Evolutionary conservation across 2,329 filamentous ascomycete species (phyloP), one percentile per base, ranked within the genome.

Genomic region (Epichloe sylvatica): DNA sequence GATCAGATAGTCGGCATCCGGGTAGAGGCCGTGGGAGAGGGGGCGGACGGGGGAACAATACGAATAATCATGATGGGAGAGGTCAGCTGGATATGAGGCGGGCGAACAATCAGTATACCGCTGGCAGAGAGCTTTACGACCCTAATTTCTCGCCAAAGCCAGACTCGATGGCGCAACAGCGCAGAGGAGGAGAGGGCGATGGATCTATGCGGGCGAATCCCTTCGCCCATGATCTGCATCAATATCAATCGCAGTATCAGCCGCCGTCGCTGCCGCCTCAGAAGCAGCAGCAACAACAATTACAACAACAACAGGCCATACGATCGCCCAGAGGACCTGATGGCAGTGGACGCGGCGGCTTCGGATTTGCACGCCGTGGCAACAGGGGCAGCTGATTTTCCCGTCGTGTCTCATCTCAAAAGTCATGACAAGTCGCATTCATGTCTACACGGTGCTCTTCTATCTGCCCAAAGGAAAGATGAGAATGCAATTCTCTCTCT

Each of bases 311-410:
- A 46, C 79, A 83, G 55, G 77, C 86, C 15, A 76, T 89, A 52
- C 79, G 90, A 54, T 73, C 78, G 60, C 89, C 90, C 1, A 77
- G 78, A 59, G 88, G 88, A 9, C 90, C 90, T 9, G 86, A 94
- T 61, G 76, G 77, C 44, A 86, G 74, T 61, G 85, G 85, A 51
- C 76, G 84, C 59, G 85, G 83, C 50, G 87, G 87, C 0, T 89
- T 89, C 66, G 85, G 84, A 36, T 90, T 92, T 60, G 76, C 75
- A 44, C 72, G 71, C 54, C 75, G 86, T 59, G 83, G 84, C 54
- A 75, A 54, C 53, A 62, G 59, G 51, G 61, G 59, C 49, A 61
- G 60, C 59, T 68, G 65, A 62, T 61, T 11, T 15, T 58, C 15
- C 12, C 40, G 17, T 35, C 2, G 23, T 4, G 7, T 39, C 30